Evolutionary conservation across 139 green algal species (phyloP).

Genomic region (Eudorina sp.): DNA sequence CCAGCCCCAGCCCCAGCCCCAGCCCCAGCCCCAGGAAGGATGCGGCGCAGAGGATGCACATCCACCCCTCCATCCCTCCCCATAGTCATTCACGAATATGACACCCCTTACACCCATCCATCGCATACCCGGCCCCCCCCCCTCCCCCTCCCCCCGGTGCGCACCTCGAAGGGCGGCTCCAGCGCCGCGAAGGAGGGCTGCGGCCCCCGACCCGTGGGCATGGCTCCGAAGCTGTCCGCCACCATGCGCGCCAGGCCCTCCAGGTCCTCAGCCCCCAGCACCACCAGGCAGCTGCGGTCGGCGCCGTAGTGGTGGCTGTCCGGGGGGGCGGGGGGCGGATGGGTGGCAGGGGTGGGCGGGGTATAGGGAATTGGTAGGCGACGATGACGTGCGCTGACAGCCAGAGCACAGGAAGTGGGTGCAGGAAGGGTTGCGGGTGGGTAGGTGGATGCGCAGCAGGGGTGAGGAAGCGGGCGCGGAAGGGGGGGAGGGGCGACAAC

Average conservation of each 20-base stretch:
- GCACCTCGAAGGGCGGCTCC: constrained; percentile 70
- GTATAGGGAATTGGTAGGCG: no score
- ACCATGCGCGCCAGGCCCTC: constrained; percentile 75
- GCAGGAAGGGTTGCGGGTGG: no score
- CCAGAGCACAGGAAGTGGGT: no score
- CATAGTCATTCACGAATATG: no score
- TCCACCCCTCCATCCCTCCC: no score
- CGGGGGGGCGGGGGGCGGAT: background rate
- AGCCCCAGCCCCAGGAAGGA: no score
- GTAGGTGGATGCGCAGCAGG: background rate
- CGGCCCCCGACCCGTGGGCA: constrained; percentile 66
- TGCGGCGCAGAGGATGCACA: no score
- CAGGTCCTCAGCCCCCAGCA: constrained; percentile 91
- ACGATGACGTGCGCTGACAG: no score
- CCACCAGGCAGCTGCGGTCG: constrained; percentile 92
- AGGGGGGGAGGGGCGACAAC: background rate
- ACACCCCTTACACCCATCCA: no score
- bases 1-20: no score
- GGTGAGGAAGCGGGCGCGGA: no score
- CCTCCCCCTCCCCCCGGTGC: background rate
- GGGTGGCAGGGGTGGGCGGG: background rate
- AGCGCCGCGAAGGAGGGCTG: constrained; percentile 56
- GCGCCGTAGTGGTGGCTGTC: constrained; percentile 88
- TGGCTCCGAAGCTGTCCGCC: constrained; percentile 58
- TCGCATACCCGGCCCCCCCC: background rate